Evolutionary conservation across 73 alveolate genomes (phyloP), one percentile per base, ranked within the genome.

Genomic region (Tetrahymena thermophila): DNA sequence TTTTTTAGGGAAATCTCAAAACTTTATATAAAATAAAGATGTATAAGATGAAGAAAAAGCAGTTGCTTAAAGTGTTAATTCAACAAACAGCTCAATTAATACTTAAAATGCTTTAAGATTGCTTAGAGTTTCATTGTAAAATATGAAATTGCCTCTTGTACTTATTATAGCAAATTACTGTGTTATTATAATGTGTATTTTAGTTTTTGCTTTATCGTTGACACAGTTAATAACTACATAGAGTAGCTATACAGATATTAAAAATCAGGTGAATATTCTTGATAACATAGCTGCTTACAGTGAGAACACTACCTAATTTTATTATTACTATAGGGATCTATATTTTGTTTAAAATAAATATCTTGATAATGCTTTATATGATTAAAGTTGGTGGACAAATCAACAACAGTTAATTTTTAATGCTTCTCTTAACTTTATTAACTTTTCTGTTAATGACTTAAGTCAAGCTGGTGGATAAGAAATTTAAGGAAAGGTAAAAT

Each of bases 101-200:
- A 94, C 96, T 19, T 85, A 94, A 44, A 94, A 94, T 94, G 95
- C 94, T 31, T 94, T 85, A 40, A 94, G 94, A 85, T 40, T 94
- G 43, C 56, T 94, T 15, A 94, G 96, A 94, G 96, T 85, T 43
- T 43, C 93, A 31, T 85, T 94, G 85, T 43, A 94, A 35, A 94
- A 94, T 43, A 94, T 94, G 96, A 25, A 94, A 43, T 93, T 94
- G 55, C 96, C 96, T 35, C 37, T 94, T 42, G 93, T 94, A 14
- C 93, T 94, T 35, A 94, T 94, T 19, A 93, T 94, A 35, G 96
- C 96, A 83, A 94, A 94, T 42, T 94, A 84, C 34, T 85, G 95
- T 84, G 93, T 94, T 85, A 93, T 94, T 21, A 35, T 28, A 15
- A 42, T 94, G 58, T 38, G 93, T 94, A 85, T 94, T 8, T 44